Evolutionary conservation across 73 alveolate species (phyloP).

Genomic region (Tetrahymena borealis): DNA sequence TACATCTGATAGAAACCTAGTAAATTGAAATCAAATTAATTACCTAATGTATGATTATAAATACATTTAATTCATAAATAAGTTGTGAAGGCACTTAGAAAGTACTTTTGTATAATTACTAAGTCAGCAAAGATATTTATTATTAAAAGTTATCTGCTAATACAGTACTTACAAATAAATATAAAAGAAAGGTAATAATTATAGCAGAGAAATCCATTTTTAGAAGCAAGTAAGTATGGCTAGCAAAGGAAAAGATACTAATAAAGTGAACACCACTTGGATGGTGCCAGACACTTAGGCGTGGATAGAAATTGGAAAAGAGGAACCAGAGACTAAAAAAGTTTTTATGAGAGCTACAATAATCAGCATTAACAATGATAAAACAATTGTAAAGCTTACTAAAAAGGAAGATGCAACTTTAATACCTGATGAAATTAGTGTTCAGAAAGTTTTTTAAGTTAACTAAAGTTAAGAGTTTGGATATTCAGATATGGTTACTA

Average conservation of each 20-base stretch:
- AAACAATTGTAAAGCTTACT: not conserved
- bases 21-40: too few species aligned
- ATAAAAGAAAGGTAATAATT: not conserved
- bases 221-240: not conserved
- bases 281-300: not conserved
- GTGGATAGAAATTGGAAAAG: not conserved
- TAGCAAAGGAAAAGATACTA: not conserved
- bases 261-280: not conserved
- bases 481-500: constrained; percentile 41
- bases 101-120: too few species aligned
- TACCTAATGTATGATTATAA: too few species aligned
- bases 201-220: not conserved
- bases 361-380: not conserved
- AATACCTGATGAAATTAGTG: not conserved
- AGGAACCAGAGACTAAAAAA: not conserved
- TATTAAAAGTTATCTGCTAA: not conserved
- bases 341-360: not conserved
- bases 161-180: not conserved
- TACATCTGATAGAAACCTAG: too few species aligned
- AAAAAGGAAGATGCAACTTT: not conserved
- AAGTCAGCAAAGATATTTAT: not conserved
- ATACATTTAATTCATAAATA: too few species aligned
- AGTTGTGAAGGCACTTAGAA: too few species aligned
- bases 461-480: not conserved
- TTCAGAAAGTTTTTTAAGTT: not conserved